Conservation (phyloP, 2,329 filamentous ascomycete species). For the Aphanocladium album region DNA sequence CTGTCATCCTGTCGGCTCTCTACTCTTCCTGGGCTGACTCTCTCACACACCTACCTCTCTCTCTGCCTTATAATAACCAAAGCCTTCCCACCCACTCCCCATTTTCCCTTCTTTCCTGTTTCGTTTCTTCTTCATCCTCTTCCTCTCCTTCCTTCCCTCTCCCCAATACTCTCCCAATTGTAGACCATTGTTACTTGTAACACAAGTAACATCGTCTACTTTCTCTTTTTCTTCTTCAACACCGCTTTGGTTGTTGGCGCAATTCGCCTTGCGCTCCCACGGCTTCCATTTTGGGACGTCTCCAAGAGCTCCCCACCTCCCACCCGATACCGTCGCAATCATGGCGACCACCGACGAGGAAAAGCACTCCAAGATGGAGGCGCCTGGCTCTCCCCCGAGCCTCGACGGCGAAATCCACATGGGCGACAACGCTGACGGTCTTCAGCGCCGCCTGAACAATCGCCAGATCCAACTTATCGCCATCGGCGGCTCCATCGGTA, state of each 20-base stretch:
- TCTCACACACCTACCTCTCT: neutral
- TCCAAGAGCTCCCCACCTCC: neutral
- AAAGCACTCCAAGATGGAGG: conserved; percentile 20
- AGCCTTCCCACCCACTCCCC: neutral
- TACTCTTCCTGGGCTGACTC: neutral
- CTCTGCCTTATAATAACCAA: conserved; percentile 3
- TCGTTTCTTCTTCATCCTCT: neutral
- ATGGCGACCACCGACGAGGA: conserved; percentile 13
- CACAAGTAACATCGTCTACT: neutral
- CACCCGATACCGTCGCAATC: neutral
- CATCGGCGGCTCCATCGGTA: conserved; percentile 54
- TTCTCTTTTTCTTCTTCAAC: neutral
- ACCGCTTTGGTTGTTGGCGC: neutral
- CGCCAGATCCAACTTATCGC: conserved; percentile 55
- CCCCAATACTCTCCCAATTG: neutral
- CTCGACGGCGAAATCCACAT: conserved; percentile 19
- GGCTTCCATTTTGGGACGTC: neutral
- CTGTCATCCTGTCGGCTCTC: neutral
- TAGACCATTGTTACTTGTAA: neutral
- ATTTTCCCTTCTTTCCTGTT: neutral
- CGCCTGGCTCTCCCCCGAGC: conserved; percentile 22
- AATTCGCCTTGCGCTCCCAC: conserved; percentile 3
- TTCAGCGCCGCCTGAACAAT: conserved; percentile 47
- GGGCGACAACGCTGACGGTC: conserved; percentile 31
- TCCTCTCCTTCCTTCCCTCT: neutral